Evolutionary conservation across 768 basidiomycete species (phyloP).

Genomic region (Psilocybe sp.): DNA sequence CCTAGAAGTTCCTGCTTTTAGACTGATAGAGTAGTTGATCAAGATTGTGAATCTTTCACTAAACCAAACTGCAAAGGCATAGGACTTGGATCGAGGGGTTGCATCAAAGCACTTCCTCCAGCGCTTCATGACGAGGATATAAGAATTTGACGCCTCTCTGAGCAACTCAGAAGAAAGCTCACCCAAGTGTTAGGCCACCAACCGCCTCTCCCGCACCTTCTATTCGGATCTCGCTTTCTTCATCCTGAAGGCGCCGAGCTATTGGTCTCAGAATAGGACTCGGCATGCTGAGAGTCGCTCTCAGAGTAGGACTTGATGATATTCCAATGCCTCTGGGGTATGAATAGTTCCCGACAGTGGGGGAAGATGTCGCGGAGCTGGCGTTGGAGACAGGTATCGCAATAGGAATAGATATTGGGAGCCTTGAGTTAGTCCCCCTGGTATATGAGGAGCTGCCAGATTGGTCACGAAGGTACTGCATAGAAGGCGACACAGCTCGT

Average conservation of each 20-base stretch:
- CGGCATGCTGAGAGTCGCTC: conserved; percentile 58
- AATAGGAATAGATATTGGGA: conserved; percentile 69
- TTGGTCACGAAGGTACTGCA: conserved; percentile 63
- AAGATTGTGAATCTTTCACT: background rate
- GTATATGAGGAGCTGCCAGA: conserved; percentile 48
- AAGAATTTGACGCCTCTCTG: too few relatives aligned
- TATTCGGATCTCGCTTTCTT: conserved; percentile 68
- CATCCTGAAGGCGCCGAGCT: conserved; percentile 52
- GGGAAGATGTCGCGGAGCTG: conserved; percentile 71
- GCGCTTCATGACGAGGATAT: too few relatives aligned
- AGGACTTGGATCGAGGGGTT: background rate
- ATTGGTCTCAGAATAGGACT: conserved; percentile 78
- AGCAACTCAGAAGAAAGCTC: conserved; percentile 8
- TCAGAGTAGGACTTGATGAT: conserved; percentile 72
- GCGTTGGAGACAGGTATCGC: conserved; percentile 53
- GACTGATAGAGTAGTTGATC: background rate
- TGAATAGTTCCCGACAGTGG: conserved; percentile 55
- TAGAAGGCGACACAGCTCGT: conserved; percentile 79
- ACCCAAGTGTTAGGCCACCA: conserved; percentile 53
- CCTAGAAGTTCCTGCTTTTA: background rate
- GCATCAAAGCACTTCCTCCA: background rate
- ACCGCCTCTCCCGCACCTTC: conserved; percentile 82
- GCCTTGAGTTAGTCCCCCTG: conserved; percentile 40
- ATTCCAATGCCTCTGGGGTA: conserved; percentile 51
- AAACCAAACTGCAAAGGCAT: background rate